phyloP scores from a whole-genome alignment of 305 asterid genomes.

The Andrographis paniculata region DNA sequence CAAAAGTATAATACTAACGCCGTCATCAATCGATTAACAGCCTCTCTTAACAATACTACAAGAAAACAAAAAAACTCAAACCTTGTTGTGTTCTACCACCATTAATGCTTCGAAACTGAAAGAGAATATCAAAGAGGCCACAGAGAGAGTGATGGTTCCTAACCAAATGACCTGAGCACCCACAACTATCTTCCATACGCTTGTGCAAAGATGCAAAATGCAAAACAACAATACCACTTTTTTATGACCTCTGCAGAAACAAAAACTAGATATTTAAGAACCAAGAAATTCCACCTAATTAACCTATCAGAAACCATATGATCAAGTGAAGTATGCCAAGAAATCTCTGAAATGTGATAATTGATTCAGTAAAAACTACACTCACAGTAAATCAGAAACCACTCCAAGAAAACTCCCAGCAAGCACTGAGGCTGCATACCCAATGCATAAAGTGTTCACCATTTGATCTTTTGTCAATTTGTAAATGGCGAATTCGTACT shows the following conservation, averaged over 20 bases:
- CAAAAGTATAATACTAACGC: slow-evolving; percentile 13
- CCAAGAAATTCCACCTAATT: background rate
- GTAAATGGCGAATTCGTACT: slow-evolving; percentile 54
- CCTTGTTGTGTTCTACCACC: slow-evolving; percentile 83
- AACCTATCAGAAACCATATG: background rate
- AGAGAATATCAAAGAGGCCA: slow-evolving; percentile 67
- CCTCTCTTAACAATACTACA: slow-evolving; percentile 10
- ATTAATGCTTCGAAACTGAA: slow-evolving; percentile 84
- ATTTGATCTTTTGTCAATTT: slow-evolving; percentile 59
- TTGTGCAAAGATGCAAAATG: slow-evolving; percentile 50
- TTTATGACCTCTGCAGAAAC: slow-evolving; percentile 70
- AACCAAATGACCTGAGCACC: slow-evolving; percentile 49
- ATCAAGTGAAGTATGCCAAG: background rate
- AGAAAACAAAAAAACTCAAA: slow-evolving; percentile 22
- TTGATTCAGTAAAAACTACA: slow-evolving; percentile 2
- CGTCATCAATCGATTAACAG: background rate
- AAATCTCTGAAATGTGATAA: slow-evolving; percentile 5
- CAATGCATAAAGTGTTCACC: slow-evolving; percentile 46
- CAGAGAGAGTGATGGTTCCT: slow-evolving; percentile 50
- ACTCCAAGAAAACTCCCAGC: slow-evolving; percentile 65
- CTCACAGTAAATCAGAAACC: slow-evolving; percentile 77
- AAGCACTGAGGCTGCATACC: slow-evolving; percentile 50
- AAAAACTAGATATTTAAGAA: background rate
- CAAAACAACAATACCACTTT: slow-evolving; percentile 59
- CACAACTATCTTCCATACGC: slow-evolving; percentile 40